These are phyloP conservation scores for Aspergillus melleus DNA, from an alignment of 2,329 filamentous ascomycete species.

Conservation along the genomic window DNA sequence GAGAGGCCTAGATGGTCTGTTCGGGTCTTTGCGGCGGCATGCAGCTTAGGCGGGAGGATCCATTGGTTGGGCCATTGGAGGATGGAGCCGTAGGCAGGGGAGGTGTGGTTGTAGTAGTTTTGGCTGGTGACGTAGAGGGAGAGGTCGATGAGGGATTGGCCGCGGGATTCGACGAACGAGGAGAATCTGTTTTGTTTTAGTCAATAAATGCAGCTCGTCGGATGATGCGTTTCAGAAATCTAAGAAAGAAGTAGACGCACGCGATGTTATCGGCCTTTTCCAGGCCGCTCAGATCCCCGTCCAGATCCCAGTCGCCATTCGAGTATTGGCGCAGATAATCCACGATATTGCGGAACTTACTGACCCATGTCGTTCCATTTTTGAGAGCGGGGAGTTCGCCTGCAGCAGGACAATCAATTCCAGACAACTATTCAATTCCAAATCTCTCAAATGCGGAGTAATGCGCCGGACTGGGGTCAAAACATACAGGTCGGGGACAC, in stretches of 20 bases:
- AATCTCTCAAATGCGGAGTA: not conserved
- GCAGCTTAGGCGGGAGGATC: slow-evolving; percentile 73
- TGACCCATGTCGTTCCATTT: slow-evolving; percentile 55
- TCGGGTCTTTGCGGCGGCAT: slow-evolving; percentile 67
- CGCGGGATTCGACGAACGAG: slow-evolving; percentile 72
- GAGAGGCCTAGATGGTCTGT: slow-evolving; percentile 71
- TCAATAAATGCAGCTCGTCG: not conserved
- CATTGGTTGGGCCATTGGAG: slow-evolving; percentile 88
- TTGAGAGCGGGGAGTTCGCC: slow-evolving; percentile 60
- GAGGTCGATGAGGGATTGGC: slow-evolving; percentile 77
- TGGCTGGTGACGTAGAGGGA: slow-evolving; percentile 86
- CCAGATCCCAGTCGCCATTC: slow-evolving; percentile 50
- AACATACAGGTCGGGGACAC: slow-evolving; percentile 69
- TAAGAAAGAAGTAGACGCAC: slow-evolving; percentile 35
- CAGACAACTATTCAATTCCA: not conserved
- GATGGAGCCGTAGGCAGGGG: slow-evolving; percentile 76
- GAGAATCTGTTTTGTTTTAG: slow-evolving; percentile 39
- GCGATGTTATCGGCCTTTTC: slow-evolving; percentile 52
- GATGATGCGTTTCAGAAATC: not conserved
- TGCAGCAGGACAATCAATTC: slow-evolving; percentile 24
- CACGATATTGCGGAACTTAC: slow-evolving; percentile 56
- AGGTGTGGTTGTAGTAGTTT: slow-evolving; percentile 77
- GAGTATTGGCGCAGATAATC: slow-evolving; percentile 51
- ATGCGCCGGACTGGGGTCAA: slow-evolving; percentile 1
- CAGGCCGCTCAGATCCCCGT: slow-evolving; percentile 42